A percentile compares a stretch with the other conserved stretches of the same genome.
phyloP scores from a whole-genome alignment of 2,329 filamentous ascomycete genomes.

The Fusarium chaquense region DNA sequence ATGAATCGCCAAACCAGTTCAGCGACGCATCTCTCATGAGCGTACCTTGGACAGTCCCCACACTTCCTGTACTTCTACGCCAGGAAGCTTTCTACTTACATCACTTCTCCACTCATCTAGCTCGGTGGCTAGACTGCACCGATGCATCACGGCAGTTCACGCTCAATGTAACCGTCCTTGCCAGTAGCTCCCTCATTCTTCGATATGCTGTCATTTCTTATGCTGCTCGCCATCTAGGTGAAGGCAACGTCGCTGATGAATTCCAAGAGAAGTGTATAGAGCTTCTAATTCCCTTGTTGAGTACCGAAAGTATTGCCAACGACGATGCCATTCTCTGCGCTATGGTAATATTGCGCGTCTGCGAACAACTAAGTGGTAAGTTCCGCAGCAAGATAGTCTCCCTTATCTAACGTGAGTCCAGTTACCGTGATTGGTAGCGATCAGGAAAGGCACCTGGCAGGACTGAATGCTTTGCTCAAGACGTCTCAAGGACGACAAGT shows the following conservation, averaged over 20 bases:
- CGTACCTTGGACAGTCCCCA: background rate
- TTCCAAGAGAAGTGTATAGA: conserved; percentile 10
- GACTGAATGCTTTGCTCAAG: conserved; percentile 33
- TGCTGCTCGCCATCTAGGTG: conserved; percentile 10
- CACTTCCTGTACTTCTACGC: background rate
- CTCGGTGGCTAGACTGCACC: conserved; percentile 37
- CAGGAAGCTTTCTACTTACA: conserved; percentile 26
- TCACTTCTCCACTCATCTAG: conserved; percentile 28
- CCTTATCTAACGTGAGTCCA: background rate
- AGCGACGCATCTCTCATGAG: no score
- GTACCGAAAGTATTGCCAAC: conserved; percentile 5
- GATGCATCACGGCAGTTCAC: conserved; percentile 36
- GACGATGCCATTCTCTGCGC: conserved; percentile 13
- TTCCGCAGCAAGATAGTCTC: accelerated
- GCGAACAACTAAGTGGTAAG: conserved; percentile 16
- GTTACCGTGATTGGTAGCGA: conserved; percentile 16
- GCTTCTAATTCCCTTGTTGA: conserved; percentile 14
- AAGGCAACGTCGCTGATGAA: background rate
- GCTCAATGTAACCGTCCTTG: conserved; percentile 24
- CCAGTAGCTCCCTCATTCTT: conserved; percentile 7
- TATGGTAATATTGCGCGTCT: conserved; percentile 17
- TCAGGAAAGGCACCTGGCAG: conserved; percentile 35
- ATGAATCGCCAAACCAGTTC: conserved; percentile 2
- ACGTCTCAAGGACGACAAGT: conserved; percentile 32
- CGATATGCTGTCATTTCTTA: conserved; percentile 7